phyloP scores from a whole-genome alignment of 1,284 basidiomycete species.

The Papiliotrema nemorosa region DNA sequence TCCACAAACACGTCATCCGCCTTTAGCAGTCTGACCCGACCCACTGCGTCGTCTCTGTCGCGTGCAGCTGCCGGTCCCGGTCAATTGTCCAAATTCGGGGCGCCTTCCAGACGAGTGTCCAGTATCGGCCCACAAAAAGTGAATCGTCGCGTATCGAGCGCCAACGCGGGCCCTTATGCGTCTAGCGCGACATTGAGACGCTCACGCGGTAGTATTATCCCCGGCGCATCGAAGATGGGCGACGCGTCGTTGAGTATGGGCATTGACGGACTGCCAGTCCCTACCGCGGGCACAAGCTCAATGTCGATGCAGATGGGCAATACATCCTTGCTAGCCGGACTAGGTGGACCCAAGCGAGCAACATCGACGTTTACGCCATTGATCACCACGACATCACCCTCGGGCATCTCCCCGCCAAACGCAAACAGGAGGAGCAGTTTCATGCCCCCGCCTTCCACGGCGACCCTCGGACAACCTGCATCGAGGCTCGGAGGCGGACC shows the following conservation, averaged over 20 bases:
- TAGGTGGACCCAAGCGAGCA: too few relatives aligned
- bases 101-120: neutral
- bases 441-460: neutral
- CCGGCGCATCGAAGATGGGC: neutral
- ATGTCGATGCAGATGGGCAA: neutral
- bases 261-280: neutral
- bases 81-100: neutral
- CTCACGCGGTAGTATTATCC: neutral
- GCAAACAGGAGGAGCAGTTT: neutral
- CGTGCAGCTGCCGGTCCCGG: neutral
- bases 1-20: neutral
- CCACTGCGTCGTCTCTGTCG: neutral
- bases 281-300: neutral
- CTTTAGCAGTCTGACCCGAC: neutral
- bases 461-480: neutral
- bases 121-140: neutral
- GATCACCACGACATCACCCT: neutral
- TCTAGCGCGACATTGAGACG: neutral
- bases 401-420: neutral
- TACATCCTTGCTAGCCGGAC: too few relatives aligned
- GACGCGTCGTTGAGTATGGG: neutral
- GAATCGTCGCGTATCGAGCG: neutral
- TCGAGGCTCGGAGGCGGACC: constrained; percentile 2
- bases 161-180: neutral
- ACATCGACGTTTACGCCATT: too few relatives aligned